Evolutionary conservation across 208 protist species (phyloP), one percentile per base, ranked within the genome.

Genomic region (Acanthamoeba lugdunensis): DNA sequence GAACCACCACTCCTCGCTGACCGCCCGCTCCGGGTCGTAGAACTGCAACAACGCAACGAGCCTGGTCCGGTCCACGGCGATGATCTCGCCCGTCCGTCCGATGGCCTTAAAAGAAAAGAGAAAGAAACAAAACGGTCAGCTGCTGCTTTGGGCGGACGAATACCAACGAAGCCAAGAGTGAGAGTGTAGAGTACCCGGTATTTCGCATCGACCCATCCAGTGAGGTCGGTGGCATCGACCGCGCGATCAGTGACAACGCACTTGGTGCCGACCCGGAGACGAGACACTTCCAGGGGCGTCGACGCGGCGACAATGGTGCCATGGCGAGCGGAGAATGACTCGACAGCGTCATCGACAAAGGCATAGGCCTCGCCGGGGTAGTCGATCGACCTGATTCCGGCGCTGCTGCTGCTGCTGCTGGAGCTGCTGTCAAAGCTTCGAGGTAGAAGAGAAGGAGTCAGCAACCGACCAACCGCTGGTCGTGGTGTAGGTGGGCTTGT

Each of bases 1-100:
- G 79, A 88, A 88, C 79, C 79, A 88, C 79, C 79, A 88, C 21
- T 88, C 79, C 50, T 88, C 79, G 50, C 79, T 88, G 28, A 88
- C 79, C 9, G 79, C 79, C 33, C 79, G 79, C 79, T 88, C 79
- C 11, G 79, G 79, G 21, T 88, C 79, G 52, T 65, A 88, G 30
- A 88, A 88, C 52, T 88, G 79, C 79, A 88, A 28, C 79, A 88
- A n/a, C 21, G 79, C 79, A 2, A 88, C 52, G 4, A 88, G 79
- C 50, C 79, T 88, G 45, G 79, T 88, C n/a, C 79, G 8, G 30
- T 88, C 79, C 30, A 88, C 50, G 7, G 45, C 79, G 25, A 88
- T 41, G 30, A 88, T 88, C 52, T 88, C 79, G 45, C 79, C 79
- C 8, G 79, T 88, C 13, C 79, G 79, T 41, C 79, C 79, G n/a